Conservation (phyloP, 768 basidiomycete species). For the Psilocybe cyanescens region DNA sequence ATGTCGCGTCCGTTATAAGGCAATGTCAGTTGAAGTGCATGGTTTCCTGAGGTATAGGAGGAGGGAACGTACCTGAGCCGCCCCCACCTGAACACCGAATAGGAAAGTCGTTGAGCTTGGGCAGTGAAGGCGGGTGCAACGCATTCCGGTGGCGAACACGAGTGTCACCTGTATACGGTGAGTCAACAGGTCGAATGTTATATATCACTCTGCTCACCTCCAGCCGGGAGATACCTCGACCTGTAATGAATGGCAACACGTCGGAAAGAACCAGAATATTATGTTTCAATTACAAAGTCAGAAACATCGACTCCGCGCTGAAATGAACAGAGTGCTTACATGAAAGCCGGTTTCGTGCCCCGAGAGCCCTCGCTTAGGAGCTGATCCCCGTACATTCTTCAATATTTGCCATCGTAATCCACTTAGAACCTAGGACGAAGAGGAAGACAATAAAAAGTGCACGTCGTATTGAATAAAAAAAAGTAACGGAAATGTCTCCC, state of each 20-base stretch:
- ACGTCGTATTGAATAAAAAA: neutral
- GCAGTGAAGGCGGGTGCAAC: conserved; percentile 11
- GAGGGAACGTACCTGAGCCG: conserved; percentile 3
- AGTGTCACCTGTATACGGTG: neutral
- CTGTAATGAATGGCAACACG: conserved; percentile 9
- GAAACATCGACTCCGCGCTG: neutral
- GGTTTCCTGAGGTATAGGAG: neutral
- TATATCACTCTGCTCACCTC: conserved; percentile 4
- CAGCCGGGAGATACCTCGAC: conserved; percentile 10
- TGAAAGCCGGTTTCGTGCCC: conserved; percentile 11
- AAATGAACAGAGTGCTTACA: neutral
- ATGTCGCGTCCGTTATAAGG: neutral
- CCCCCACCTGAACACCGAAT: conserved; percentile 11
- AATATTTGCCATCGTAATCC: conserved; percentile 12
- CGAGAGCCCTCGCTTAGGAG: conserved; percentile 1
- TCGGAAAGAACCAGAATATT: conserved; percentile 14
- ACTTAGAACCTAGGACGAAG: neutral
- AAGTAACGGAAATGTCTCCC: neutral
- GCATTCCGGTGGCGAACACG: conserved; percentile 11
- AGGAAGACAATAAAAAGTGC: conserved; percentile 1
- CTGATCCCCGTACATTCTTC: conserved; percentile 9
- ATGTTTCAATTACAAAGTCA: neutral
- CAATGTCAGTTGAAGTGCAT: neutral
- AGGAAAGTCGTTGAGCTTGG: conserved; percentile 10
- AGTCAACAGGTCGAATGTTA: neutral